Evolutionary conservation across 305 asterid genomes (phyloP).

Genomic region (Solanum hybrid): DNA sequence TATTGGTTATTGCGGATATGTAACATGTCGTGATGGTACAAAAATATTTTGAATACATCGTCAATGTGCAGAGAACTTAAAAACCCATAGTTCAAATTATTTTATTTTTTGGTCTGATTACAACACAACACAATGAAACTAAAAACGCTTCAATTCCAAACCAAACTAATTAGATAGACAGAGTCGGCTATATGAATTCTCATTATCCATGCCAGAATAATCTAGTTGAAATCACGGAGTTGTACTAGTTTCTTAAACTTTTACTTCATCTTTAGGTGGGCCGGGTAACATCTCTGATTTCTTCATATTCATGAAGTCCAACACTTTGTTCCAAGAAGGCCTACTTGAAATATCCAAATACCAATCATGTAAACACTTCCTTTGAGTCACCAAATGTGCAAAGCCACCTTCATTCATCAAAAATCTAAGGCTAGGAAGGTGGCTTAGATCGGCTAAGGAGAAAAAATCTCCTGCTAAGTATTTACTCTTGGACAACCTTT

Average conservation of each 20-base stretch:
- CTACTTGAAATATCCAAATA: conserved; percentile 69
- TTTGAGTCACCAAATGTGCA: conserved; percentile 37
- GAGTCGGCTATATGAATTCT: not conserved
- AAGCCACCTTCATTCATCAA: conserved; percentile 45
- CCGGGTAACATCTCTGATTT: not conserved
- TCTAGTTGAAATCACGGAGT: not conserved
- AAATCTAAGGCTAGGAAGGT: conserved; percentile 58
- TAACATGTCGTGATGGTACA: not conserved
- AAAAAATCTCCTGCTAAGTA: conserved; percentile 63
- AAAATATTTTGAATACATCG: not conserved
- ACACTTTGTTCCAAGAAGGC: conserved; percentile 68
- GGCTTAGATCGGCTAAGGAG: conserved; percentile 74
- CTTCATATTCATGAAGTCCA: conserved; percentile 26
- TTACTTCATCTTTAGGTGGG: not conserved
- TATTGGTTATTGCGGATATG: not conserved
- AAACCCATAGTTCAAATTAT: not conserved
- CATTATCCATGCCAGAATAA: not conserved
- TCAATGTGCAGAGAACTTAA: not conserved
- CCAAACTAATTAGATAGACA: not conserved
- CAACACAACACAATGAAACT: not conserved
- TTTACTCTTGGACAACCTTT: conserved; percentile 42
- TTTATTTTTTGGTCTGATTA: not conserved
- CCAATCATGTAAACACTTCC: conserved; percentile 56
- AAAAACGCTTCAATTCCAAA: not conserved
- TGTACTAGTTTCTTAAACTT: not conserved